Evolutionary conservation across 192 early-diverging fungal genomes (phyloP).

Genomic region (Backusella tuberculispora): DNA sequence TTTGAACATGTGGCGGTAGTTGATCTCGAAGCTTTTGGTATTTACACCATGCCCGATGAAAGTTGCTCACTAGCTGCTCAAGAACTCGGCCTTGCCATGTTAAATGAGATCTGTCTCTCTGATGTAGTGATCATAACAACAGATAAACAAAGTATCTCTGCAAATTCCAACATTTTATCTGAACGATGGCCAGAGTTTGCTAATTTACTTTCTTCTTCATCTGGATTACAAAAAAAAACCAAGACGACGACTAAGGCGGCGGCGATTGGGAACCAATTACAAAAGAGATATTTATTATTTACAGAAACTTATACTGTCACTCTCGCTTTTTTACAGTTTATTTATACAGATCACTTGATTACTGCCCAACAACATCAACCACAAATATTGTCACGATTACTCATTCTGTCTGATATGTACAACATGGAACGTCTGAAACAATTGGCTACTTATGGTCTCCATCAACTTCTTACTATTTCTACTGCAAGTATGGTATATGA

Average conservation of each 20-base stretch:
- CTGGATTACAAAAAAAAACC: not conserved
- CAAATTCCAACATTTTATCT: constrained; percentile 55
- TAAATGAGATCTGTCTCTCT: constrained; percentile 57
- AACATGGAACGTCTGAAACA: constrained; percentile 58
- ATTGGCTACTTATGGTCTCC: constrained; percentile 59
- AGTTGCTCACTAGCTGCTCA: constrained; percentile 55
- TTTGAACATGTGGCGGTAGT: constrained; percentile 74
- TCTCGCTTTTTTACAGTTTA: constrained; percentile 43
- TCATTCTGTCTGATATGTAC: constrained; percentile 64
- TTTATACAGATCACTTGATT: constrained; percentile 57
- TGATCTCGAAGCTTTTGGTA: constrained; percentile 74
- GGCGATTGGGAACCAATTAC: not conserved
- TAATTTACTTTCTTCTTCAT: constrained; percentile 37
- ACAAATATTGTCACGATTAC: constrained; percentile 63
- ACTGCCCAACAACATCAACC: constrained; percentile 67
- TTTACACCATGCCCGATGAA: constrained; percentile 53
- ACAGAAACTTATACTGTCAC: constrained; percentile 37
- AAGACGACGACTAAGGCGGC: not conserved
- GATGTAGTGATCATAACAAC: constrained; percentile 58
- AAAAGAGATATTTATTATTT: constrained; percentile 25
- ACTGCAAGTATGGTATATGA: constrained; percentile 70
- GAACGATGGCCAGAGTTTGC: constrained; percentile 61
- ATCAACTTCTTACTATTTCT: constrained; percentile 59
- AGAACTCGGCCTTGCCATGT: constrained; percentile 57
- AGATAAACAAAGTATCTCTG: constrained; percentile 52